Evolutionary conservation across 1,284 basidiomycete genomes (phyloP), one percentile per base, ranked within the genome.

Genomic region (Ustilago hordei): DNA sequence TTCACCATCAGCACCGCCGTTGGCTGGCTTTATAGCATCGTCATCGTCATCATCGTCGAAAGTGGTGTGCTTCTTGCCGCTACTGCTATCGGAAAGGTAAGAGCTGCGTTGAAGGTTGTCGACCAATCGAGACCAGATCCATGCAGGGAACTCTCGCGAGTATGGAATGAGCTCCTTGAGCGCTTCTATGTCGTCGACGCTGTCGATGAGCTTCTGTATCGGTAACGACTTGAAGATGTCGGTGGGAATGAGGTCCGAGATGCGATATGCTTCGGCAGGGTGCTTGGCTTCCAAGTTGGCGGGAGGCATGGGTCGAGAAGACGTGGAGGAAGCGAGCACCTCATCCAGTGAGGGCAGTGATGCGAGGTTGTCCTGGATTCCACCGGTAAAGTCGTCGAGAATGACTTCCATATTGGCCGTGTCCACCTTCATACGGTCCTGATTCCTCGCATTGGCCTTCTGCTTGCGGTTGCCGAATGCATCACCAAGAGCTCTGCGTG

Each of bases 361-460:
- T 2, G 78, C 64, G 1, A 81, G 66, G 38, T 73, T 75, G 32
- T 76, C 70, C 38, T 79, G 78, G 54, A 85, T 85, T 9, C 78
- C 77, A 3, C 75, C 66, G 17, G 82, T 78, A 13, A 84, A 81
- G 31, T 82, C 74, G 66, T 79, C 77, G 8, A 84, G 72, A 32
- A 84, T 79, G 28, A 67, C 68, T 34, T 77, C 75, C 84, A 85
- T 85, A 60, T 81, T 80, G 54, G 71, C 76, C 9, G 81, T 82
- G 66, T 85, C 80, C 43, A 86, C 84, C 71, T 84, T 84, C 84
- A 86, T 85, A 39, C 81, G 71, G 60, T 86, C 84, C 60, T 82
- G 75, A 56, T 83, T 83, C 11, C 80, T 60, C 6, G 79, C 80
- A 15, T 81, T 78, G 53, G 74, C 69, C 70, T 85, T 86, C 65